These are phyloP conservation scores for Volvox reticuliferus DNA, from an alignment of 139 green algal species.

Conservation along the genomic window DNA sequence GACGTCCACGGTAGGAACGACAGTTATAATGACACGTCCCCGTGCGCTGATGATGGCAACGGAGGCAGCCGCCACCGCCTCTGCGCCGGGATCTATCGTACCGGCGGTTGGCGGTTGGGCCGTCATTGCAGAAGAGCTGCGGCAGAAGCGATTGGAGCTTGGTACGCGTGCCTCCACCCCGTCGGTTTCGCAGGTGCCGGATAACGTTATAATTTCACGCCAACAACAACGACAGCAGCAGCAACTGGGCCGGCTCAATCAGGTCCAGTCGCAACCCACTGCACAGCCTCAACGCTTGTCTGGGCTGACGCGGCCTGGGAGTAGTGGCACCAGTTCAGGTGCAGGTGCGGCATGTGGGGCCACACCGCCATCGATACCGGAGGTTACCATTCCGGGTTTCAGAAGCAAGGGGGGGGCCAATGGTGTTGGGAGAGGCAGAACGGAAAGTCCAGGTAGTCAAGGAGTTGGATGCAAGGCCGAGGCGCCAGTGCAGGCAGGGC, in stretches of 20 bases:
- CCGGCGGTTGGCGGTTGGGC: conserved; percentile 18
- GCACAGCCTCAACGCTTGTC: background rate
- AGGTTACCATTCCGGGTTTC: background rate
- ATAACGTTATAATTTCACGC: background rate
- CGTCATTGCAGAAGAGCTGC: conserved; percentile 35
- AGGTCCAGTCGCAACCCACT: no score
- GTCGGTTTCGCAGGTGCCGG: background rate
- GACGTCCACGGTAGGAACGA: no score
- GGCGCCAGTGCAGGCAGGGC: background rate
- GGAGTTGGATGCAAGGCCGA: no score
- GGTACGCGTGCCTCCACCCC: background rate
- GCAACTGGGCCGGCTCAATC: background rate
- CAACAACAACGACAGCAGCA: background rate
- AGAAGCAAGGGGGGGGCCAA: background rate
- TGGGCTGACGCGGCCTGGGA: background rate
- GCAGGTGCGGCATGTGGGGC: no score
- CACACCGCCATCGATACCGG: background rate
- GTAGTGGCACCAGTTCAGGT: no score
- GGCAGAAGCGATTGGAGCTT: conserved; percentile 7
- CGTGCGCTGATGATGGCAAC: background rate
- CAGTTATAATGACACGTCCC: no score
- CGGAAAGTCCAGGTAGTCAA: background rate
- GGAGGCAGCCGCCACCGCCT: background rate
- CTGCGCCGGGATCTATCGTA: background rate
- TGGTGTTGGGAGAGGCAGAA: background rate